phyloP scores from a whole-genome alignment of 1,284 basidiomycete genomes.

The Grifola frondosa region DNA sequence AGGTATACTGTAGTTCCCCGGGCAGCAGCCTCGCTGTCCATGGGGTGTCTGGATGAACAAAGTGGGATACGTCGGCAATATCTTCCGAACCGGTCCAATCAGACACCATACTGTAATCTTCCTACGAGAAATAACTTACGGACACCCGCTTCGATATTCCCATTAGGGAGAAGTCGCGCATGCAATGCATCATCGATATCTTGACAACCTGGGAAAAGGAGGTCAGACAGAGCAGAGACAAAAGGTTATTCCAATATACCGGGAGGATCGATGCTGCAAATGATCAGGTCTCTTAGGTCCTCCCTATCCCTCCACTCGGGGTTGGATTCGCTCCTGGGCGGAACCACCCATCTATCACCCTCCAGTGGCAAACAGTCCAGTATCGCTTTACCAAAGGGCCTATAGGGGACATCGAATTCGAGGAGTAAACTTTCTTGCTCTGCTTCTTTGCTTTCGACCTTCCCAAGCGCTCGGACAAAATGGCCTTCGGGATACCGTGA shows the following conservation, averaged over 20 bases:
- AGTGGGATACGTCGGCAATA: conserved; percentile 98
- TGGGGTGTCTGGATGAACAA: conserved; percentile 92
- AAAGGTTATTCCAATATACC: conserved; percentile 47
- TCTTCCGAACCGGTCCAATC: conserved; percentile 47
- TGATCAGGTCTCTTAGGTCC: conserved; percentile 83
- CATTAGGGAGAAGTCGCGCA: conserved; percentile 85
- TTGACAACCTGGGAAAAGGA: conserved; percentile 70
- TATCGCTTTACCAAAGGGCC: conserved; percentile 95
- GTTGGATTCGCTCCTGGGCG: conserved; percentile 60
- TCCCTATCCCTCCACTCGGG: conserved; percentile 83
- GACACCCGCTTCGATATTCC: conserved; percentile 96
- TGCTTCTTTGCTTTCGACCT: conserved; percentile 92
- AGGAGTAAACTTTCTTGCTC: conserved; percentile 94
- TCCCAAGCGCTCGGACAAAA: conserved; percentile 91
- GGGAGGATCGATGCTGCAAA: conserved; percentile 98
- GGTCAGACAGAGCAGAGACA: conserved; percentile 1
- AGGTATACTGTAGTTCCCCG: conserved; percentile 98
- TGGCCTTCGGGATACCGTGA: conserved; percentile 97
- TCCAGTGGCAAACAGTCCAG: conserved; percentile 88
- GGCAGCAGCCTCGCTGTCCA: conserved; percentile 95
- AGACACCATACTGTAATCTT: background rate
- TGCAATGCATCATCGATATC: conserved; percentile 99
- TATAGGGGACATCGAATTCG: conserved; percentile 96
- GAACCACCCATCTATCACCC: conserved; percentile 93
- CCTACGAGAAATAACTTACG: conserved; percentile 65